A percentile compares a stretch with the other conserved stretches of the same genome.
These are phyloP conservation scores for Tylopilus intermedius DNA, from an alignment of 768 basidiomycete genomes.

Conservation along the genomic window DNA sequence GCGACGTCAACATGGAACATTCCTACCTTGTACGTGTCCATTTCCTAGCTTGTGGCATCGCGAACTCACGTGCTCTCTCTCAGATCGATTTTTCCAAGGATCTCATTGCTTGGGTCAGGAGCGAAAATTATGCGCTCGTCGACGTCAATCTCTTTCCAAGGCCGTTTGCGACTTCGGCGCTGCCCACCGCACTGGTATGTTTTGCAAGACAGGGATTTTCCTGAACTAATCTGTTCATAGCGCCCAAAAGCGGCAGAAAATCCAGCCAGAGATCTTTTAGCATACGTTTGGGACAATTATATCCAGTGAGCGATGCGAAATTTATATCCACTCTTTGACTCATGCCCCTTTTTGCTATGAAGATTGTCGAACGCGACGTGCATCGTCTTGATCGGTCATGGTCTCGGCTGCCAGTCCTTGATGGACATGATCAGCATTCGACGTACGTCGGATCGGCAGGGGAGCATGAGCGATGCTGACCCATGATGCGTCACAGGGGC, in stretches of 20 bases:
- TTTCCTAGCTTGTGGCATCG: neutral
- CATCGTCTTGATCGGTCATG: constrained; percentile 83
- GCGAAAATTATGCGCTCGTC: constrained; percentile 64
- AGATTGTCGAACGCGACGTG: constrained; percentile 70
- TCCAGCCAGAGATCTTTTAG: constrained; percentile 55
- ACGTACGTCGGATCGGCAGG: constrained; percentile 41
- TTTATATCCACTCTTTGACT: neutral
- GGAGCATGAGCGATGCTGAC: neutral
- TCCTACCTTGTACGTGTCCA: constrained; percentile 67
- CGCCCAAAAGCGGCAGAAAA: constrained; percentile 40
- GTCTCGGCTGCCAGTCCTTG: constrained; percentile 72
- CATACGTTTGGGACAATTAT: constrained; percentile 96
- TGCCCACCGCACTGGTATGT: constrained; percentile 31
- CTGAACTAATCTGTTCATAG: constrained; percentile 20
- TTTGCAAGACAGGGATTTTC: neutral
- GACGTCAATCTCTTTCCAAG: constrained; percentile 84
- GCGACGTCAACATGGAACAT: constrained; percentile 71
- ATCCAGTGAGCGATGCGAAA: constrained; percentile 59
- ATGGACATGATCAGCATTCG: constrained; percentile 70
- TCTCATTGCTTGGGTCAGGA: constrained; percentile 72
- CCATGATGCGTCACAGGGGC: constrained; percentile 30
- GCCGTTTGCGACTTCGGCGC: constrained; percentile 34
- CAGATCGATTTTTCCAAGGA: constrained; percentile 84
- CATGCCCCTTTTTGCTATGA: neutral
- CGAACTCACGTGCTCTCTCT: neutral